These are phyloP conservation scores for Apiotrichum porosum DNA, from an alignment of 1,284 basidiomycete genomes.

Conservation along the genomic window DNA sequence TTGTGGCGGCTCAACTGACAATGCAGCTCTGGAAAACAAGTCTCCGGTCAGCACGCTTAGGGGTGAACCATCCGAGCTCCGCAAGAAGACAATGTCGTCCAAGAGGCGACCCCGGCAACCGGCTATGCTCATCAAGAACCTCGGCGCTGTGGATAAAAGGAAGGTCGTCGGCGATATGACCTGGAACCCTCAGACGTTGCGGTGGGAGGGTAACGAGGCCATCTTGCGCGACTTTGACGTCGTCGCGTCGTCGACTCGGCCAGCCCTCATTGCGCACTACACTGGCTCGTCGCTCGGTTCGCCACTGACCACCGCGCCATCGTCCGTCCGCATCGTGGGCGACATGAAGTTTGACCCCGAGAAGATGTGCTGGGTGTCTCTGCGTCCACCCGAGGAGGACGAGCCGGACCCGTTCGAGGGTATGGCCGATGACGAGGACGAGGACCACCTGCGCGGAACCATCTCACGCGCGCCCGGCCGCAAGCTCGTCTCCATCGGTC, in stretches of 20 bases:
- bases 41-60: conserved; percentile 1
- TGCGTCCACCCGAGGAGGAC: conserved; percentile 75
- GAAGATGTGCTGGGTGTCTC: conserved; percentile 90
- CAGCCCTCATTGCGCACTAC: conserved; percentile 87
- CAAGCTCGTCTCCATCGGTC: conserved; percentile 28
- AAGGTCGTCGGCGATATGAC: conserved; percentile 97
- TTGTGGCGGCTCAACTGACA: conserved; percentile 53
- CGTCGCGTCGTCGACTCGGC: conserved; percentile 76
- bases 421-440: conserved; percentile 78
- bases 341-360: conserved; percentile 96
- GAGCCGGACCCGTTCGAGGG: conserved; percentile 89
- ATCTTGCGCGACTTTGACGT: conserved; percentile 84
- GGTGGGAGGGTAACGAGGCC: conserved; percentile 96
- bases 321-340: conserved; percentile 66
- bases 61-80: conserved; percentile 35
- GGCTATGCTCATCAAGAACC: conserved; percentile 67
- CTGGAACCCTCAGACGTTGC: conserved; percentile 81
- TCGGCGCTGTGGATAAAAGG: conserved; percentile 63
- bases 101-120: conserved; percentile 61
- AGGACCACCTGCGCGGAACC: conserved; percentile 59
- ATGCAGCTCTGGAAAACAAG: neutral
- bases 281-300: conserved; percentile 63
- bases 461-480: conserved; percentile 51
- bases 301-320: conserved; percentile 1
- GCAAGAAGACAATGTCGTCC: conserved; percentile 27